phyloP scores from a whole-genome alignment of 176 grass and related monocot genomes.

The Aegilops bicornis region DNA sequence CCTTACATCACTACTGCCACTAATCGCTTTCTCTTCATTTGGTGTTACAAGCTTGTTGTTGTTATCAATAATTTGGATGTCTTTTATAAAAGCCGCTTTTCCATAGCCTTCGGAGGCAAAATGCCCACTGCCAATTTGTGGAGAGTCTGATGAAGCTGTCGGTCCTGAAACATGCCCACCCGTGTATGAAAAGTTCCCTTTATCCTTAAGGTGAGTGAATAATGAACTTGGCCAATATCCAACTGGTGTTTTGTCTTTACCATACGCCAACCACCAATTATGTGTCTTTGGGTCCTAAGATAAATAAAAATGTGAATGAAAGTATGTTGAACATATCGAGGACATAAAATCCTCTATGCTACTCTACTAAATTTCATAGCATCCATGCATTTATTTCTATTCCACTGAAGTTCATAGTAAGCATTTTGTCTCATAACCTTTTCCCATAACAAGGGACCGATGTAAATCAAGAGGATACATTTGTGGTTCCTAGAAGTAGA shows the following conservation, averaged over 20 bases:
- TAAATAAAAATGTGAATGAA: neutral
- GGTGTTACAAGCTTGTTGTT: neutral
- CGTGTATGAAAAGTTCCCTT: neutral
- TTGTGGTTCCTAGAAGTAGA: neutral
- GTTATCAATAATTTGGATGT: neutral
- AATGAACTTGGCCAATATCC: constrained; percentile 41
- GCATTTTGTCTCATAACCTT: neutral
- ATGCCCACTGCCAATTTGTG: constrained; percentile 32
- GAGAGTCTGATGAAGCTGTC: neutral
- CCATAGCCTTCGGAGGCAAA: constrained; percentile 25
- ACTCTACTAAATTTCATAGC: neutral
- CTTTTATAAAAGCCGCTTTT: constrained; percentile 22
- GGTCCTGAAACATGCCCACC: neutral
- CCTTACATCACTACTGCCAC: neutral
- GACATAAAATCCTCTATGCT: neutral
- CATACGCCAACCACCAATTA: constrained; percentile 30
- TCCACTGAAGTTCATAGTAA: neutral
- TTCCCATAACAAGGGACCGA: neutral
- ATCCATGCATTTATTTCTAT: neutral
- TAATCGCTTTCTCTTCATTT: neutral
- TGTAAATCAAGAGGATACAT: neutral
- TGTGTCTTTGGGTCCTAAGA: constrained; percentile 27
- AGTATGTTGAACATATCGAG: neutral
- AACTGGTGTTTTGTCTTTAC: neutral
- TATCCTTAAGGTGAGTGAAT: neutral